Conservation (phyloP, 164 flowering plant genomes). For the Dillenia turbinata region DNA sequence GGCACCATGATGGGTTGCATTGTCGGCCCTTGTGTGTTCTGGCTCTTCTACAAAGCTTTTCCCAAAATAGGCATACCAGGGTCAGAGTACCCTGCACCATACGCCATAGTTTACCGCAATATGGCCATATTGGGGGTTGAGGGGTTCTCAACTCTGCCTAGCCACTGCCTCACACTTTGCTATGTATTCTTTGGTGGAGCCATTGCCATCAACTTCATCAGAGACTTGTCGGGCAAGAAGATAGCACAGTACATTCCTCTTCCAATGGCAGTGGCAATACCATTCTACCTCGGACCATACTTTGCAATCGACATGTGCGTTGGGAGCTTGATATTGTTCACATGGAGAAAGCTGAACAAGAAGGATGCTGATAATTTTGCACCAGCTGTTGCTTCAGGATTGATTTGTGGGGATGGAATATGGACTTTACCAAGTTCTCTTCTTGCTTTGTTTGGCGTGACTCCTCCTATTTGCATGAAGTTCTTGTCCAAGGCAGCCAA, state of each 20-base stretch:
- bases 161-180: constrained; percentile 44
- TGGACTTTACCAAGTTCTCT: constrained; percentile 55
- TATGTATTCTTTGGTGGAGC: constrained; percentile 37
- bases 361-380: constrained; percentile 45
- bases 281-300: constrained; percentile 50
- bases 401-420: constrained; percentile 58
- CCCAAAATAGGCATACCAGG: constrained; percentile 23
- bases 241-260: constrained; percentile 36
- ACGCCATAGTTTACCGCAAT: constrained; percentile 40
- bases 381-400: constrained; percentile 57
- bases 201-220: constrained; percentile 29
- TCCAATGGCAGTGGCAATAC: constrained; percentile 70
- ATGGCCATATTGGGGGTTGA: constrained; percentile 54
- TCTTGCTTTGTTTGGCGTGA: constrained; percentile 36
- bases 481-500: constrained; percentile 36
- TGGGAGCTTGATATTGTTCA: constrained; percentile 49
- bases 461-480: constrained; percentile 56
- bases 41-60: constrained; percentile 58
- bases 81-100: constrained; percentile 45
- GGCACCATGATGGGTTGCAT: constrained; percentile 61
- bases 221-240: constrained; percentile 26
- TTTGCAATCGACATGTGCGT: constrained; percentile 58
- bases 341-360: constrained; percentile 40
- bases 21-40: constrained; percentile 54
- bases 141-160: constrained; percentile 45